Percentiles rank a stretch among this genome's conserved stretches.
These are phyloP conservation scores for Amanita exitialis DNA, from an alignment of 768 basidiomycete species.

Conservation along the genomic window DNA sequence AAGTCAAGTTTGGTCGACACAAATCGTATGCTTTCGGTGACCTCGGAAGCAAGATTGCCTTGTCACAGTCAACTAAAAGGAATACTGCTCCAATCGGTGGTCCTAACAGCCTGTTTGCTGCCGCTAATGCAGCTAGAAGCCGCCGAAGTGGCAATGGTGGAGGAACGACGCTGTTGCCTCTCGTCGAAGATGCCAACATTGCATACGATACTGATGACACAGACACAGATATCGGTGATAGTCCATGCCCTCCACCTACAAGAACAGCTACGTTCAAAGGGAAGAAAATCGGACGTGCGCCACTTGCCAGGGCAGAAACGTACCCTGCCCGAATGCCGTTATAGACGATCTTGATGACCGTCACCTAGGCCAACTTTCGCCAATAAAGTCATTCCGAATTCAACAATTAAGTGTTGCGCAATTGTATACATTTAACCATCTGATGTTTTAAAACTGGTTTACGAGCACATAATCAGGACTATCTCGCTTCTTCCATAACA, in stretches of 20 bases:
- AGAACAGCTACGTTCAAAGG: constrained; percentile 45
- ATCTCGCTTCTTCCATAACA: background rate
- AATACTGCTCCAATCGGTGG: constrained; percentile 53
- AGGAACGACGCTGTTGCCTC: constrained; percentile 36
- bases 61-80: constrained; percentile 41
- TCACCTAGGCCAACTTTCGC: no score
- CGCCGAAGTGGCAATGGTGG: constrained; percentile 38
- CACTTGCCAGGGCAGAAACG: constrained; percentile 56
- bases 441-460: constrained; percentile 3
- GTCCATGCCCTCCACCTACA: constrained; percentile 77
- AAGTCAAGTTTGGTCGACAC: constrained; percentile 77
- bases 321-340: constrained; percentile 51
- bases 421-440: constrained; percentile 7
- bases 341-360: constrained; percentile 12
- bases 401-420: background rate
- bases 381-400: background rate
- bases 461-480: background rate
- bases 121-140: constrained; percentile 56
- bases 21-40: constrained; percentile 95
- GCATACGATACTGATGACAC: constrained; percentile 62
- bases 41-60: constrained; percentile 26
- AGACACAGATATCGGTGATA: constrained; percentile 72
- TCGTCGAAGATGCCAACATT: constrained; percentile 57
- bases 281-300: constrained; percentile 42
- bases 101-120: constrained; percentile 50